Conservation (phyloP, 2,329 filamentous ascomycete genomes). For the Xylariaceae sp. region DNA sequence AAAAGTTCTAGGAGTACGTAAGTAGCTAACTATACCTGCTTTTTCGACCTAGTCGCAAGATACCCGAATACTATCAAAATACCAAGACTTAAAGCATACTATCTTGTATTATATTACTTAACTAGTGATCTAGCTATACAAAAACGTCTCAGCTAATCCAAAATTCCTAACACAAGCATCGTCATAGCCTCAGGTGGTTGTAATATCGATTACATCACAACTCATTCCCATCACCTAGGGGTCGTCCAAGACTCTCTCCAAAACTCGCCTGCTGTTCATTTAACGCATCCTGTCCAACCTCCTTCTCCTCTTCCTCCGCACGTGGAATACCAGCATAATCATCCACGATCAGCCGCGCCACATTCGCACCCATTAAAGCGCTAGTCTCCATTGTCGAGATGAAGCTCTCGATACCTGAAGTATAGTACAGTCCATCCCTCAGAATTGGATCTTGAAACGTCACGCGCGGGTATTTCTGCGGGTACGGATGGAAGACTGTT, state of each 20-base stretch:
- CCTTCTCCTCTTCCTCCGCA: conserved; percentile 5
- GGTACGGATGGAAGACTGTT: conserved; percentile 80
- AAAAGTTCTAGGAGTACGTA: too few species aligned
- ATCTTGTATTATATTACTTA: too few species aligned
- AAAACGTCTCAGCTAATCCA: too few species aligned
- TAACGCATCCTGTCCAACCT: conserved; percentile 13
- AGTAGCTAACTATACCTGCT: too few species aligned
- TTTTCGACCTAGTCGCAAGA: too few species aligned
- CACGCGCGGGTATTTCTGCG: conserved; percentile 75
- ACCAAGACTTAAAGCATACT: too few species aligned
- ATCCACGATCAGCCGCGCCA: conserved; percentile 67
- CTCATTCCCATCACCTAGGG: conserved; percentile 5
- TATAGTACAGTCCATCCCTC: conserved; percentile 64
- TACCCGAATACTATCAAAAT: too few species aligned
- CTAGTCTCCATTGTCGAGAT: conserved; percentile 98
- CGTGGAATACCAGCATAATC: conserved; percentile 36
- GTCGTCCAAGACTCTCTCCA: not conserved
- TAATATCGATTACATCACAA: conserved; percentile 1
- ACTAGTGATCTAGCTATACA: not conserved
- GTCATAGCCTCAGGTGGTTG: too few species aligned
- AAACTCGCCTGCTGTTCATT: conserved; percentile 5
- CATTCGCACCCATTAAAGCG: conserved; percentile 84
- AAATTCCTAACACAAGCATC: too few species aligned
- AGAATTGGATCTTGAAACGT: conserved; percentile 81
- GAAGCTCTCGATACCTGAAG: conserved; percentile 80